Evolutionary conservation across 345 rosid genomes (phyloP), one percentile per base, ranked within the genome.

Genomic region (Dipteronia sinensis): DNA sequence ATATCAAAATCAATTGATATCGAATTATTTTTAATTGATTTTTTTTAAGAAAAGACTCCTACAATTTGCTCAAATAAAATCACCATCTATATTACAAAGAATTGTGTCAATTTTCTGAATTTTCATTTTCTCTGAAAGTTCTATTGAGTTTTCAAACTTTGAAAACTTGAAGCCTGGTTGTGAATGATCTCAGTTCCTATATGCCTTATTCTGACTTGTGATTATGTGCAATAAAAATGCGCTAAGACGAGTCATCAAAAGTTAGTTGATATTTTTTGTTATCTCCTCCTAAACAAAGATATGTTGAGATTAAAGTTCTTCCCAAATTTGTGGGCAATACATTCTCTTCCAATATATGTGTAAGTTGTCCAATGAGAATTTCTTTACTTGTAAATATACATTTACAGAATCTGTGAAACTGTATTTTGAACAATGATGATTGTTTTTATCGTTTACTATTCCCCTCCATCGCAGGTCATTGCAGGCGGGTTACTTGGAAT

Each of bases 401-500:
- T 20, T 13, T 65, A 22, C 15, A 23, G 51, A 19, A 61, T 23
- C 19, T 6, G 25, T 22, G 23, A 47, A 27, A 34, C 38, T 34
- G 38, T 34, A 3, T n/a, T 22, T 5, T 13, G 40, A 23, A 22
- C n/a, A 46, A 55, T 22, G 38, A 74, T 63, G 38, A 17, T 3
- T 47, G 38, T 25, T 64, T 20, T 42, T 53, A 31, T 46, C 16
- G 16, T 13, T 59, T 22, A 51, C 56, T 63, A 53, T 71, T 47
- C 22, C 44, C 71, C 46, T 74, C 27, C 7, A 44, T 79, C 53
- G 59, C 83, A 95, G 99, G 99, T 93, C 38, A 31, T 90, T 78
- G 98, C 89, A 7, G 99, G 99, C 72, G 87, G 91, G 19, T 65
- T 92, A 61, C 96, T 93, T 31, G 99, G 99, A 42, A 78, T 82